These are phyloP conservation scores for Penicillium sp. DNA, from an alignment of 2,329 filamentous ascomycete genomes.

Conservation along the genomic window DNA sequence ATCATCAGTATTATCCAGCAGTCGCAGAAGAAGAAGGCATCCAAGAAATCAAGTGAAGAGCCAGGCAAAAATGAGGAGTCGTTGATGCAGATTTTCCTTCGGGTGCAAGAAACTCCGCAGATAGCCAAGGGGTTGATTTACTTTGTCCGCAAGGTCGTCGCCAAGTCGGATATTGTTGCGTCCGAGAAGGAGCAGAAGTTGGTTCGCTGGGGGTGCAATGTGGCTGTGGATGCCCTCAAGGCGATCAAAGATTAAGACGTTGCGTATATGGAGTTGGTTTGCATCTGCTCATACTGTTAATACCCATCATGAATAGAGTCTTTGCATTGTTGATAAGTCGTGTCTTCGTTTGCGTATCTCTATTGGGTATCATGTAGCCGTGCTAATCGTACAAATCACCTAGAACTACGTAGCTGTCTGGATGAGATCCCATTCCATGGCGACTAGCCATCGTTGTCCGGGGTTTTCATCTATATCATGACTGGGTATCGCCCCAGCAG, in stretches of 20 bases:
- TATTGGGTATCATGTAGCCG: background rate
- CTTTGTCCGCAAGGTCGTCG: conserved; percentile 70
- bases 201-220: conserved; percentile 44
- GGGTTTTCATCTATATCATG: background rate
- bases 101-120: conserved; percentile 57
- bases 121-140: conserved; percentile 70
- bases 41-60: conserved; percentile 21
- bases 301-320: conserved; percentile 14
- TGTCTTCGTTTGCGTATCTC: background rate
- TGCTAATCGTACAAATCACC: background rate
- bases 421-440: conserved; percentile 39
- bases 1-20: conserved; percentile 69
- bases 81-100: conserved; percentile 61
- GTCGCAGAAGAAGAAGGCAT: conserved; percentile 46
- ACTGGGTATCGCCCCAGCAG: background rate
- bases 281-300: conserved; percentile 12
- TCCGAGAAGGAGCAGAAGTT: conserved; percentile 48
- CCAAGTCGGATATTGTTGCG: conserved; percentile 55
- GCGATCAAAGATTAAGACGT: conserved; percentile 24
- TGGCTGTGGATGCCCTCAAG: conserved; percentile 40
- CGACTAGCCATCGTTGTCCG: conserved; percentile 32
- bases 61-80: conserved; percentile 48
- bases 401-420: conserved; percentile 1
- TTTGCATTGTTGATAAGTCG: background rate
- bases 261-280: background rate